These are phyloP conservation scores for Linaria vulgaris DNA, from an alignment of 257 asterid species.

Conservation along the genomic window DNA sequence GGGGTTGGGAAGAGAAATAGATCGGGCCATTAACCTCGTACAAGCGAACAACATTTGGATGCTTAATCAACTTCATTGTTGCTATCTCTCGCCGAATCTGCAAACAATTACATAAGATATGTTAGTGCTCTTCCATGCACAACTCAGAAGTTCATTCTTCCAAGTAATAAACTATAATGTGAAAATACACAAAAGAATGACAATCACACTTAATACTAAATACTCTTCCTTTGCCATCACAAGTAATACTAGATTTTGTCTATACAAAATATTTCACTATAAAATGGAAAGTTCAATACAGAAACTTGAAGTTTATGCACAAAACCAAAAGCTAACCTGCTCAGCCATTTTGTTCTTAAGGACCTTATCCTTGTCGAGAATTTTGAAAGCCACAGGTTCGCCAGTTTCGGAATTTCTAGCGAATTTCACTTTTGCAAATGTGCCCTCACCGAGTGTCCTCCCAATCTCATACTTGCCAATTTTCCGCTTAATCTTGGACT, in stretches of 20 bases:
- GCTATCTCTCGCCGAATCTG: slow-evolving; percentile 93
- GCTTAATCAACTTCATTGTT: slow-evolving; percentile 88
- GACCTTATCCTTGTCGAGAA: slow-evolving; percentile 88
- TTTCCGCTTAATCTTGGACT: slow-evolving; percentile 62
- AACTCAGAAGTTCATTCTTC: slow-evolving; percentile 7
- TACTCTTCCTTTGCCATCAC: background rate
- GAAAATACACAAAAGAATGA: background rate
- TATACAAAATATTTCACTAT: no score
- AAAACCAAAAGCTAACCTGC: slow-evolving; percentile 56
- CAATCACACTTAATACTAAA: background rate
- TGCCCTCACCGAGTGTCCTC: slow-evolving; percentile 95
- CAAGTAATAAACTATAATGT: background rate
- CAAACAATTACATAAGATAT: slow-evolving; percentile 1
- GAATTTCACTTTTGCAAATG: slow-evolving; percentile 90
- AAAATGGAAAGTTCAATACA: slow-evolving; percentile 3
- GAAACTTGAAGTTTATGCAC: no score
- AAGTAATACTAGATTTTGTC: background rate
- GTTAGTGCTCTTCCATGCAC: slow-evolving; percentile 18
- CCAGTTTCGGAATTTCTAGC: slow-evolving; percentile 84
- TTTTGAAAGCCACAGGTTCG: slow-evolving; percentile 78
- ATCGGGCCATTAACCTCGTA: slow-evolving; percentile 56
- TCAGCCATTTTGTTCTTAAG: slow-evolving; percentile 94
- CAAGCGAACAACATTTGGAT: slow-evolving; percentile 82
- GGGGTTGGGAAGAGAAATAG: background rate
- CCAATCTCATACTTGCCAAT: slow-evolving; percentile 91